Conservation (phyloP, 208 protist species). For the Angomonas deanei region DNA sequence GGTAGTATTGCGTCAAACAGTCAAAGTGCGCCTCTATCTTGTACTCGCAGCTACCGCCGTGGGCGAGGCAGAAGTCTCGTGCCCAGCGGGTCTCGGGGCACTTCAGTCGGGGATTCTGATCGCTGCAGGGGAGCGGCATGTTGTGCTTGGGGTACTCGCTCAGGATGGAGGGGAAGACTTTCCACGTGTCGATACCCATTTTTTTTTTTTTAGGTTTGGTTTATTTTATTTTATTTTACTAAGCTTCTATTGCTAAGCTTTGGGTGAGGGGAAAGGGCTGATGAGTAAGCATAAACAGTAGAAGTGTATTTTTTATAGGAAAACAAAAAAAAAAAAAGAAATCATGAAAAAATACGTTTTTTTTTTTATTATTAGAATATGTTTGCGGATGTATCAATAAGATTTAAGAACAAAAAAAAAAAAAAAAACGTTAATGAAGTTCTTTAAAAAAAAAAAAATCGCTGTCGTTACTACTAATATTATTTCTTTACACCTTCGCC, state of each 20-base stretch:
- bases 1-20: conserved; percentile 83
- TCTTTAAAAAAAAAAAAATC: no score
- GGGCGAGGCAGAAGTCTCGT: conserved; percentile 77
- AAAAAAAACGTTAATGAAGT: no score
- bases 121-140: conserved; percentile 73
- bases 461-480: no score
- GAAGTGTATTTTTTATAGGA: background rate
- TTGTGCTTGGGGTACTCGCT: conserved; percentile 73
- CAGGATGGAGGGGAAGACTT: conserved; percentile 64
- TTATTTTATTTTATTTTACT: no score
- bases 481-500: no score
- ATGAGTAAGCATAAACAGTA: background rate
- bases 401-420: no score
- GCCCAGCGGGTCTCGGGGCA: conserved; percentile 83
- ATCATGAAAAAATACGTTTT: background rate
- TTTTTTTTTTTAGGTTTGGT: conserved; percentile 9
- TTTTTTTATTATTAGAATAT: no score
- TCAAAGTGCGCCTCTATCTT: conserved; percentile 92
- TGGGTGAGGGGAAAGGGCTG: background rate
- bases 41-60: conserved; percentile 84
- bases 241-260: no score
- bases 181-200: conserved; percentile 88
- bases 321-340: background rate
- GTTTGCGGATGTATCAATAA: no score
- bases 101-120: conserved; percentile 70